Base-by-base conservation (phyloP, 2,329 filamentous ascomycete genomes). In the Raffaelea ambrosiae region DNA sequence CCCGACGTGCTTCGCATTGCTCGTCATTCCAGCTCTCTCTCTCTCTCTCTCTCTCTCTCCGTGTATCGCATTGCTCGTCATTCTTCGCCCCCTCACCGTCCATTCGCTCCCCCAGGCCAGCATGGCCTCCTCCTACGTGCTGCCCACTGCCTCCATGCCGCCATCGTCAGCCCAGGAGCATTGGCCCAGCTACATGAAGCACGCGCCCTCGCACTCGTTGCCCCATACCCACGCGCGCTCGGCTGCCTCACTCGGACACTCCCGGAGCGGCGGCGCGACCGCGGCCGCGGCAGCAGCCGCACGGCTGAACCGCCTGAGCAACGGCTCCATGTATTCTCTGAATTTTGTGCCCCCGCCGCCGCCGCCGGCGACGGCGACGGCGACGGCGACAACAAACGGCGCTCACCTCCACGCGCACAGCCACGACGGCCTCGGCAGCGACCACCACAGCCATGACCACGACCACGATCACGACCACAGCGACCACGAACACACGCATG, bases 81-180 rank as follows among this genome's bases (percentile, higher is more conserved):
- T 23, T 21, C 22, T 11, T 19, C 23, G 16, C 2, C 40, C 14
- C 22, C 21, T 22, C n/a, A 5, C n/a, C 14, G 4, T 19, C 7
- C 9, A 35, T 16, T 13, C 14, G 19, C 36, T 35, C 14, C 11
- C 19, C 14, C 18, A n/a, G 42, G 63, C 49, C 48, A 76, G 76
- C 71, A 68, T 72, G 51, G 72, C 74, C 35, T 71, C 53, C 3
- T 31, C 76, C 20, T 79, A 76, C 58, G 66, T 69, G 45, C 61
- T 79, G 47, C 76, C 76, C n/a, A 68, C 72, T 33, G 66, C 72
- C 36, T 51, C 51, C 9, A 60, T 51, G 76, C 41, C 69, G 71
- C 46, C 72, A 72, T 54, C 49, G 68, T 74, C 21, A 10, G 23
- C 43, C 54, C 64, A 70, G 47, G 67, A 67, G 43, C 60, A 60